These are phyloP conservation scores for Logfia minima DNA, from an alignment of 129 eudicot genomes.

Conservation along the genomic window DNA sequence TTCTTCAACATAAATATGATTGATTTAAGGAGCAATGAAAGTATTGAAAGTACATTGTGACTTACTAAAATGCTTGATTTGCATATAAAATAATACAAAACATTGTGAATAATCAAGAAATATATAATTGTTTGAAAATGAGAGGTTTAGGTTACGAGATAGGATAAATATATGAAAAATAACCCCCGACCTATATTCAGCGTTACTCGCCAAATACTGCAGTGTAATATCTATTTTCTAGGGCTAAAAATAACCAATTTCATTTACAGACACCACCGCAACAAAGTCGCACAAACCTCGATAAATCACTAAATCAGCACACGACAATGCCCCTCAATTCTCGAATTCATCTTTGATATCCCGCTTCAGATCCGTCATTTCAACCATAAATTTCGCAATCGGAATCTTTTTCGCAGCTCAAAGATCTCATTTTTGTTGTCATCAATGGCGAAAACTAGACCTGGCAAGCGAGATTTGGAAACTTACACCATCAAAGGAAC, in stretches of 20 bases:
- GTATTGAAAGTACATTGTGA: no score
- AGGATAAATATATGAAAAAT: no score
- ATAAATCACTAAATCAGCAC: background rate
- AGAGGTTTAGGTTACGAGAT: no score
- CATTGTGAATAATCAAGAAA: no score
- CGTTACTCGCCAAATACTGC: no score
- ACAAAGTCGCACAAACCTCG: background rate
- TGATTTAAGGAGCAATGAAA: no score
- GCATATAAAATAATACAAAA: no score
- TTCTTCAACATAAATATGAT: no score
- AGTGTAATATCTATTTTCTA: no score
- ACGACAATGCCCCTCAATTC: background rate
- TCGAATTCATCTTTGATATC: background rate
- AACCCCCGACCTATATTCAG: no score
- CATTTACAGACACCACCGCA: background rate
- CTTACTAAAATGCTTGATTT: no score
- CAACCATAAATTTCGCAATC: background rate
- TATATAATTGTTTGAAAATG: no score
- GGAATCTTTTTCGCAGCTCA: background rate
- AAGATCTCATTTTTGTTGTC: background rate
- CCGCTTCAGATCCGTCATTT: background rate
- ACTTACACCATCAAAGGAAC: conserved; percentile 68
- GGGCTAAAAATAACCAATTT: background rate
- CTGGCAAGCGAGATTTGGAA: conserved; percentile 58
- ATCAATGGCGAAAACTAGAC: conserved; percentile 67